Base-by-base conservation (phyloP, 2,329 filamentous ascomycete species). In the Trichoderma sp. region DNA sequence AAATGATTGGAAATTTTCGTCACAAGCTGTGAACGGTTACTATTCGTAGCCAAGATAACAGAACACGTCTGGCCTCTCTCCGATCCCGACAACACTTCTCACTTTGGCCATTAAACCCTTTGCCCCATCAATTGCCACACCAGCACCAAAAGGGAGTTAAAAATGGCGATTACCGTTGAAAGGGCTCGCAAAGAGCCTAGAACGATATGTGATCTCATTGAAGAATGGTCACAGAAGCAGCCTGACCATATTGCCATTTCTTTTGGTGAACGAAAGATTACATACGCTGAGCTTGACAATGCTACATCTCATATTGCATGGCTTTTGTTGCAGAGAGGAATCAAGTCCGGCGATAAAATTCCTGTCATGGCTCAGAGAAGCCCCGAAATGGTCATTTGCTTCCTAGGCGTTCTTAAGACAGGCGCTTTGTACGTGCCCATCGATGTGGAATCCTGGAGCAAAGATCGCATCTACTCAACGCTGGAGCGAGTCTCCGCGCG, bases 381-480 rank as follows among this genome's bases (percentile, higher is more conserved):
- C 29, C 66, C 31, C 4, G 66, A 68, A 56, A 68, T 68, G 66
- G 66, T 68, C 1, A 53, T 53, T 18, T 68, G 66, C 8, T 68
- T 56, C 31, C 21, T 68, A 4, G 66, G 66, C 3, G 66, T 59
- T 11, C n/a, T 68, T 4, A 68, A 68, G 12, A 21, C 66, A 18
- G 66, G 66, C 7, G 66, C 66, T 38, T n/a, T 4, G 11, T 68
- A 68, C n/a, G 21, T 68, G 6, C 66, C 66, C 21, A 56, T 68
- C 12, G 66, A 18, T 27, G 45, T 56, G 31, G 66, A 68, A 68
- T 68, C 66, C 16, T 68, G 66, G 66, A 68, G 66, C 45, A 53
- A 24, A 24, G 66, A 68, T 18, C 66, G 66, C 21, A 59, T 68
- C n/a, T n/a, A 33, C 11, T 68, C 45, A 33, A 68, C 66, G 21